Percentiles rank a stretch among this genome's conserved stretches.
Evolutionary conservation across 2,329 filamentous ascomycete genomes (phyloP).

Genomic region (Phyllosticta ampelicida): DNA sequence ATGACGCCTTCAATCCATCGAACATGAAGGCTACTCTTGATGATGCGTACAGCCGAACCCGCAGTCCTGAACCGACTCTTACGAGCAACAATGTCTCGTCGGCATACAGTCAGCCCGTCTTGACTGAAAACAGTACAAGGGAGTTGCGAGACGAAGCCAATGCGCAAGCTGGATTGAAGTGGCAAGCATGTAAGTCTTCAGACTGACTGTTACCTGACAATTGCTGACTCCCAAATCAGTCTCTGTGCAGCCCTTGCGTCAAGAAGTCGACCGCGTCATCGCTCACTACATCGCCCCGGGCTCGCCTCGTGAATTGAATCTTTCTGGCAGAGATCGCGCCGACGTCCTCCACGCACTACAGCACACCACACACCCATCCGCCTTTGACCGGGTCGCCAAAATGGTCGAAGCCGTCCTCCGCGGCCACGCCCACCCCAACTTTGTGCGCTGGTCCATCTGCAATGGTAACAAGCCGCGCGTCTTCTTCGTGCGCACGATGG

Average conservation of each 20-base stretch:
- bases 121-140: constrained; percentile 10
- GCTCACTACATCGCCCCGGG: constrained; percentile 62
- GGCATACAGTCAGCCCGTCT: constrained; percentile 7
- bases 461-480: constrained; percentile 69
- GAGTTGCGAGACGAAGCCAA: constrained; percentile 12
- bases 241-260: constrained; percentile 51
- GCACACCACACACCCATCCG: constrained; percentile 66
- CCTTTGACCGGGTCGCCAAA: constrained; percentile 49
- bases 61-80: background rate
- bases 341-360: constrained; percentile 57
- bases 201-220: background rate
- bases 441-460: constrained; percentile 73
- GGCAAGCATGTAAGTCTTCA: constrained; percentile 11
- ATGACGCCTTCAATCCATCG: background rate
- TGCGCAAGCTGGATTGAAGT: constrained; percentile 9
- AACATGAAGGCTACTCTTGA: background rate
- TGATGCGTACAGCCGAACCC: background rate
- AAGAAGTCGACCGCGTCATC: constrained; percentile 64
- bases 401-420: constrained; percentile 60
- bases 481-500: constrained; percentile 56
- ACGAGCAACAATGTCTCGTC: background rate
- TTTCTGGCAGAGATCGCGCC: constrained; percentile 54
- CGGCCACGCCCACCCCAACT: constrained; percentile 70
- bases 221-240: constrained; percentile 14
- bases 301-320: constrained; percentile 60